A percentile compares a stretch with the other conserved stretches of the same genome.
Evolutionary conservation across 116 monocot species (phyloP).

Genomic region (Trichopus zeylanicus): DNA sequence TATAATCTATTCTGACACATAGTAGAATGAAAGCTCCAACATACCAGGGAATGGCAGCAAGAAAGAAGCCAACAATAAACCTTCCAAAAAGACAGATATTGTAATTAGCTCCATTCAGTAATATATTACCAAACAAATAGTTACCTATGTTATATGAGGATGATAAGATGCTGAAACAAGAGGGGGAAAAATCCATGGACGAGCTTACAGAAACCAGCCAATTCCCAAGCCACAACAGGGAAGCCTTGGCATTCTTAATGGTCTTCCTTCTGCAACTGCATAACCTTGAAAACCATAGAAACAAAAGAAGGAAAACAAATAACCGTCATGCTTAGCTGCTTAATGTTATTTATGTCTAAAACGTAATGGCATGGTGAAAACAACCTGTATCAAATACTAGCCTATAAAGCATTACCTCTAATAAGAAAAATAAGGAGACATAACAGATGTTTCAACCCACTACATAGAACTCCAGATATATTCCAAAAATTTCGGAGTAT

Average conservation of each 20-base stretch:
- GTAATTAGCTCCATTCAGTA: background rate
- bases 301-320: background rate
- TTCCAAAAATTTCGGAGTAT: background rate
- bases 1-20: slow-evolving; percentile 51
- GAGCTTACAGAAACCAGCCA: slow-evolving; percentile 88
- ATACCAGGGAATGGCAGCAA: slow-evolving; percentile 89
- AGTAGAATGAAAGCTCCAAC: slow-evolving; percentile 73
- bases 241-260: slow-evolving; percentile 45
- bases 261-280: slow-evolving; percentile 54
- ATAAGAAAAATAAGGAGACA: too few species aligned
- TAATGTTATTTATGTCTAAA: background rate
- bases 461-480: background rate
- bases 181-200: too few species aligned
- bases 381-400: background rate
- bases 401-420: too few species aligned
- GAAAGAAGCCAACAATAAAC: slow-evolving; percentile 83
- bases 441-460: background rate
- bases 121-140: too few species aligned
- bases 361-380: too few species aligned
- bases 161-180: background rate
- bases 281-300: slow-evolving; percentile 26
- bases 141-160: background rate
- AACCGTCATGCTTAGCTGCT: background rate
- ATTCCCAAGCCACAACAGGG: slow-evolving; percentile 74
- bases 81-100: slow-evolving; percentile 17